Conservation (phyloP, 179 eudicot genomes). For the Silene noctiflora region DNA sequence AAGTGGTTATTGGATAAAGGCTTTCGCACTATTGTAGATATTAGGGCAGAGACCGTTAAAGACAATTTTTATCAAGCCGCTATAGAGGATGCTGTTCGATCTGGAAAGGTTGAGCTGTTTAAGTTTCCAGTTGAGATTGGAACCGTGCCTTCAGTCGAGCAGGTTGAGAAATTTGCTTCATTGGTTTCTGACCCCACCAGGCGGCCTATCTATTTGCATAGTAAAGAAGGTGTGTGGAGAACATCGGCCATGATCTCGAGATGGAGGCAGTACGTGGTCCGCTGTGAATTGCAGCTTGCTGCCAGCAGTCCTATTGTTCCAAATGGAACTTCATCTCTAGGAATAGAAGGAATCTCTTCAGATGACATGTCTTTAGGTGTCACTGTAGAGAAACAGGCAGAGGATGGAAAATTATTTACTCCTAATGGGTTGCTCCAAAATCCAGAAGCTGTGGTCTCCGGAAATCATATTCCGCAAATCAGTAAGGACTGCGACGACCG, state of each 20-base stretch:
- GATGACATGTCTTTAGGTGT: constrained; percentile 21
- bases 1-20: constrained; percentile 74
- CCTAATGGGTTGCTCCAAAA: constrained; percentile 22
- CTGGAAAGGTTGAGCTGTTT: constrained; percentile 64
- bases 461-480: constrained; percentile 30
- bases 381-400: constrained; percentile 21
- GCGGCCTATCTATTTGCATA: constrained; percentile 78
- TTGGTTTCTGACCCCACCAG: constrained; percentile 58
- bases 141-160: constrained; percentile 77
- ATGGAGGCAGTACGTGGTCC: constrained; percentile 76
- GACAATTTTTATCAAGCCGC: constrained; percentile 61
- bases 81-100: constrained; percentile 49
- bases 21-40: constrained; percentile 78
- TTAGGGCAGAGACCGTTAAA: constrained; percentile 73
- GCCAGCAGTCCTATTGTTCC: constrained; percentile 29
- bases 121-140: constrained; percentile 83
- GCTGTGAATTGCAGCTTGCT: constrained; percentile 33
- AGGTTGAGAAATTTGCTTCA: constrained; percentile 75
- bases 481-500: constrained; percentile 30
- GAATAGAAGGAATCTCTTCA: constrained; percentile 22
- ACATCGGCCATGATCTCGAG: constrained; percentile 86
- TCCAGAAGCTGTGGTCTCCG: constrained; percentile 22
- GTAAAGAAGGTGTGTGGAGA: constrained; percentile 90
- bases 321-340: constrained; percentile 23
- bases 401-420: constrained; percentile 28